Conservation (phyloP, 805 yeast genomes). For the Tetrapisispora iriomotensis region DNA sequence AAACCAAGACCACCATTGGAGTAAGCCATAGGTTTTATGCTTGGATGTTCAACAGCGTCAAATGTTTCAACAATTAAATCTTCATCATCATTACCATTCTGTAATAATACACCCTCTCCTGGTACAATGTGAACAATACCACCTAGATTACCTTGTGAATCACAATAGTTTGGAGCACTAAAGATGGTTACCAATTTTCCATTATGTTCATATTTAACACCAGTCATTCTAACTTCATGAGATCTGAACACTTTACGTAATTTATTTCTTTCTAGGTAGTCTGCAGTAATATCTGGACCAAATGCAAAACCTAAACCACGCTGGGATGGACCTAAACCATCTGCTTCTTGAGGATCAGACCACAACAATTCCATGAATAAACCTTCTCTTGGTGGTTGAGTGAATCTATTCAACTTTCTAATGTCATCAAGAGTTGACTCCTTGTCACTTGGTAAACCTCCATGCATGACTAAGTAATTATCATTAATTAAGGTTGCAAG, state of each 20-base stretch:
- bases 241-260: constrained; percentile 79
- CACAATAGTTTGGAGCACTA: constrained; percentile 97
- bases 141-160: constrained; percentile 81
- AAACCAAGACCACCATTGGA: constrained; percentile 40
- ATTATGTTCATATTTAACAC: constrained; percentile 79
- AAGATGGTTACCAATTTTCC: constrained; percentile 88
- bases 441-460: constrained; percentile 83
- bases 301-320: constrained; percentile 95
- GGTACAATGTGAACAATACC: constrained; percentile 67
- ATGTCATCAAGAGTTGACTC: constrained; percentile 64
- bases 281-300: constrained; percentile 87
- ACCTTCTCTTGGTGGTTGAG: constrained; percentile 86
- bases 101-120: constrained; percentile 29
- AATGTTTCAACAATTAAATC: constrained; percentile 51
- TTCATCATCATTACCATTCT: constrained; percentile 36
- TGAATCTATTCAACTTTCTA: constrained; percentile 58
- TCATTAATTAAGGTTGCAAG: constrained; percentile 72
- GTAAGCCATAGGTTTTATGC: constrained; percentile 91
- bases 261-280: constrained; percentile 62
- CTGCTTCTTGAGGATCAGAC: constrained; percentile 84
- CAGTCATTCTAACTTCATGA: constrained; percentile 90
- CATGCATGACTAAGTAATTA: constrained; percentile 85
- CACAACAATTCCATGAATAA: constrained; percentile 92
- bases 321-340: constrained; percentile 80
- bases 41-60: constrained; percentile 82